phyloP scores from a whole-genome alignment of 1,139 yeast species.

The Hemisphaericaspora lyxosophila region DNA sequence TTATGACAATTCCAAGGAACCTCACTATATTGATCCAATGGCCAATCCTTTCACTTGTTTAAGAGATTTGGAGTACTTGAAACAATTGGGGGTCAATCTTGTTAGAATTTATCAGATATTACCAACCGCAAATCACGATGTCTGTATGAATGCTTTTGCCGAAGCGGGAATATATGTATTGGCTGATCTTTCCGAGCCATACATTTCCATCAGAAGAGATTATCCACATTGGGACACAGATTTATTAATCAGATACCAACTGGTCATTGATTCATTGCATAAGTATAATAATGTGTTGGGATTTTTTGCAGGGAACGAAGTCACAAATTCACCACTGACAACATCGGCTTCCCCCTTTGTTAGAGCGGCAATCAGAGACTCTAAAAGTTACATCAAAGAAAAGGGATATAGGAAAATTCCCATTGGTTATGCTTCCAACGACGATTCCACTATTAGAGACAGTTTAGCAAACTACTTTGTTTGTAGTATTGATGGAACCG shows the following conservation, averaged over 20 bases:
- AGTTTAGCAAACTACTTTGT: slow-evolving; percentile 49
- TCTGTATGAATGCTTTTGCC: slow-evolving; percentile 53
- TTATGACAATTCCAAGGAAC: slow-evolving; percentile 21
- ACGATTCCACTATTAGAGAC: slow-evolving; percentile 52
- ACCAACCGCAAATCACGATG: slow-evolving; percentile 50
- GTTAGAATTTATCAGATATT: slow-evolving; percentile 57
- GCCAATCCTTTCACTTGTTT: slow-evolving; percentile 47
- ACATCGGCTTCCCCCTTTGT: slow-evolving; percentile 59
- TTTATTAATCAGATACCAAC: slow-evolving; percentile 36
- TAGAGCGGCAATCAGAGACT: slow-evolving; percentile 61
- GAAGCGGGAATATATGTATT: slow-evolving; percentile 57
- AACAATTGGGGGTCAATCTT: slow-evolving; percentile 50
- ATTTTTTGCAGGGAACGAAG: slow-evolving; percentile 64
- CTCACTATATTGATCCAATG: slow-evolving; percentile 53
- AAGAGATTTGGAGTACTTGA: slow-evolving; percentile 50
- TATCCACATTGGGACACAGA: slow-evolving; percentile 49
- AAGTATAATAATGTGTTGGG: slow-evolving; percentile 53
- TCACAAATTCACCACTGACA: slow-evolving; percentile 48
- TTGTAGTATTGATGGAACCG: slow-evolving; percentile 30
- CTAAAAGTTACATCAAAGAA: slow-evolving; percentile 45
- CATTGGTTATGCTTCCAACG: slow-evolving; percentile 63
- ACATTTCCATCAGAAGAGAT: slow-evolving; percentile 47
- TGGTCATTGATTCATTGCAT: slow-evolving; percentile 52
- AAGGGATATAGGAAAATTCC: slow-evolving; percentile 51
- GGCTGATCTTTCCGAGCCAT: slow-evolving; percentile 57